A percentile compares a stretch with the other conserved stretches of the same genome.
These are phyloP conservation scores for Saccharomycopsis synnaedendra DNA, from an alignment of 805 yeast genomes.

Conservation along the genomic window DNA sequence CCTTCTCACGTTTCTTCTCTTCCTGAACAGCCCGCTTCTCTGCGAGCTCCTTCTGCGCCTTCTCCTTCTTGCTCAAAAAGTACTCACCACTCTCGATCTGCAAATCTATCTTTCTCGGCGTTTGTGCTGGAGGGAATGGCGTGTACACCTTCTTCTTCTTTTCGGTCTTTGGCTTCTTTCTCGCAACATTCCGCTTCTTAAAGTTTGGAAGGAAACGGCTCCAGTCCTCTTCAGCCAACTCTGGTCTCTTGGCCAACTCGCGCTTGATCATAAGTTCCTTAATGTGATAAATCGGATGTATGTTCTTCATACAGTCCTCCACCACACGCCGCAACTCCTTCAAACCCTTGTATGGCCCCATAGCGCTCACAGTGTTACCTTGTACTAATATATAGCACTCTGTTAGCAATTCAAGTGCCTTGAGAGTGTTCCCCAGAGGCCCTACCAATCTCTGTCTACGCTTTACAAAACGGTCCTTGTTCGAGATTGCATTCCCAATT, in stretches of 20 bases:
- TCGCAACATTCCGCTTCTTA: constrained; percentile 90
- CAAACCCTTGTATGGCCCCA: constrained; percentile 93
- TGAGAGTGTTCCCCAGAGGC: constrained; percentile 92
- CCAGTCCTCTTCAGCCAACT: constrained; percentile 94
- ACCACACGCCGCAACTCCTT: constrained; percentile 89
- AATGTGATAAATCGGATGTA: constrained; percentile 96
- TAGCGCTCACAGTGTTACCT: constrained; percentile 92
- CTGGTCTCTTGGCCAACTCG: constrained; percentile 91
- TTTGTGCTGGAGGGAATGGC: constrained; percentile 97
- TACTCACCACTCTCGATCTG: constrained; percentile 98
- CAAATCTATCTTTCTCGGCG: constrained; percentile 93
- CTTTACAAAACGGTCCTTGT: constrained; percentile 88
- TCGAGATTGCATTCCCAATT: constrained; percentile 79
- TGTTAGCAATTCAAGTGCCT: constrained; percentile 91
- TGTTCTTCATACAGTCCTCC: constrained; percentile 93
- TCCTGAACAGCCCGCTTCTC: constrained; percentile 75
- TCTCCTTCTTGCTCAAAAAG: constrained; percentile 81
- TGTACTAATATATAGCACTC: constrained; percentile 92
- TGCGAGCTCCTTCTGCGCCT: constrained; percentile 55
- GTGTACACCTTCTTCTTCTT: constrained; percentile 68
- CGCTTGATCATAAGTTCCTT: constrained; percentile 96
- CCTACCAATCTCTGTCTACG: constrained; percentile 95
- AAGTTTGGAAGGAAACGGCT: constrained; percentile 90
- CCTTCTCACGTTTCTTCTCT: constrained; percentile 52
- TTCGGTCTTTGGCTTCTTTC: constrained; percentile 66